These are phyloP conservation scores for Talaromyces sp. DNA, from an alignment of 2,329 filamentous ascomycete genomes.

Conservation along the genomic window DNA sequence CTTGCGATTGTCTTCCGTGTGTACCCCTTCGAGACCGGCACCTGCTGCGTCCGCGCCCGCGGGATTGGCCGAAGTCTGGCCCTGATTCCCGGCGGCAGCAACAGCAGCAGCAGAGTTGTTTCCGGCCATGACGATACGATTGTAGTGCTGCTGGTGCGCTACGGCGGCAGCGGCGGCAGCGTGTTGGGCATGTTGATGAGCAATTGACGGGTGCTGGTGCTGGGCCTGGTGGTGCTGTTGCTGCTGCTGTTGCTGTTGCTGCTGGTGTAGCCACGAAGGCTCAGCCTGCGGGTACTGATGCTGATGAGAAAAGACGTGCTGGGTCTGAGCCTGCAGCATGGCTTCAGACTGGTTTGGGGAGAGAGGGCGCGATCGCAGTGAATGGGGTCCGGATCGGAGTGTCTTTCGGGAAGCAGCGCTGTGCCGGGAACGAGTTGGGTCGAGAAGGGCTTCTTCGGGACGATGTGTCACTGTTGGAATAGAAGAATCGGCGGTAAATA, in stretches of 20 bases:
- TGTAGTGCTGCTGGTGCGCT: slow-evolving; percentile 56
- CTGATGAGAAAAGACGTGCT: slow-evolving; percentile 58
- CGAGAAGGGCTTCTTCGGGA: neutral
- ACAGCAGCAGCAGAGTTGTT: slow-evolving; percentile 37
- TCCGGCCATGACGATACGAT: slow-evolving; percentile 63
- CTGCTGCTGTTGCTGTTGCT: slow-evolving; percentile 26
- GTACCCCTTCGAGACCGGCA: slow-evolving; percentile 54
- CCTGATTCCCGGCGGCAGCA: slow-evolving; percentile 18
- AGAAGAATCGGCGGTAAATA: neutral
- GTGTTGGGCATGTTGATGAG: slow-evolving; percentile 51
- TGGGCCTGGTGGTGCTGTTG: slow-evolving; percentile 33
- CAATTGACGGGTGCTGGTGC: slow-evolving; percentile 39
- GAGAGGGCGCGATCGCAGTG: neutral
- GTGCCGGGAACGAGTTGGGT: neutral
- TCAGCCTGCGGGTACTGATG: slow-evolving; percentile 47
- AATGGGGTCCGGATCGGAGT: neutral
- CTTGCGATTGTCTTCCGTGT: slow-evolving; percentile 84
- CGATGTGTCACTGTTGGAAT: neutral
- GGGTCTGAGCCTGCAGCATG: slow-evolving; percentile 47
- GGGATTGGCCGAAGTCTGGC: slow-evolving; percentile 26
- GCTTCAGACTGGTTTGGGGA: slow-evolving; percentile 14
- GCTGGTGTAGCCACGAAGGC: slow-evolving; percentile 39
- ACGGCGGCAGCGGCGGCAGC: slow-evolving; percentile 35
- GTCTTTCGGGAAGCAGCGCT: neutral
- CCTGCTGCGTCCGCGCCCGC: slow-evolving; percentile 36